Evolutionary conservation across 805 yeast species (phyloP), one percentile per base, ranked within the genome.

Genomic region (Ogataea naganishii): DNA sequence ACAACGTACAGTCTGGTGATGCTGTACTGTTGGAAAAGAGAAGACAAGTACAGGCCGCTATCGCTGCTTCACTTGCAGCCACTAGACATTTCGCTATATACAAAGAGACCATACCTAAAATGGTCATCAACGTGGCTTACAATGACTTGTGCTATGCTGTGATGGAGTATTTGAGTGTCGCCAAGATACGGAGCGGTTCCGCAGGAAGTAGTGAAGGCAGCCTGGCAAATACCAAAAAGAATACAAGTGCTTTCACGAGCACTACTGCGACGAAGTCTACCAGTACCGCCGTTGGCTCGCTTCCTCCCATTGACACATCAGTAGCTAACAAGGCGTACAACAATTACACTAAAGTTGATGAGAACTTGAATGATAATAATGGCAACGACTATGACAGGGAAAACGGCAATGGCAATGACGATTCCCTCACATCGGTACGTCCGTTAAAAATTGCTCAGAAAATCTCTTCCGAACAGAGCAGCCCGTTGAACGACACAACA

Each of bases 61-160:
- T 81, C 15, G 73, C 86, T 12, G 85, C 80, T 53, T 70, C 77
- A 1, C 72, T 89, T 24, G 76, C 95, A 4, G 67, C 85, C 1
- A 71, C 88, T 1, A 66, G 95, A 44, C 83, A 84, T 47, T 80
- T 62, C 51, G 72, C 81, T 1, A 58, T 75, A 8, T 78, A 80
- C 41, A 60, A 69, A 4, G 64, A 66, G n/a, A 46, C 82, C 3
- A 55, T 84, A 32, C 95, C 96, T 1, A 68, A 66, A 31, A 57
- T 80, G 14, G 68, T 85, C 3, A 66, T 86, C 13, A 80, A 84
- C 53, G 70, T 85, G 14, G 78, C 96, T 0, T 58, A 83, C 7
- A 69, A 81, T 25, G 95, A 86, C 45, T 58, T 86, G 20, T 66
- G 78, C 6, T 78, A 76, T 46, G 57, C 78, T 3, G 58, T 79